These are phyloP conservation scores for Amylostereum areolatum DNA, from an alignment of 1,284 basidiomycete species.

Conservation along the genomic window DNA sequence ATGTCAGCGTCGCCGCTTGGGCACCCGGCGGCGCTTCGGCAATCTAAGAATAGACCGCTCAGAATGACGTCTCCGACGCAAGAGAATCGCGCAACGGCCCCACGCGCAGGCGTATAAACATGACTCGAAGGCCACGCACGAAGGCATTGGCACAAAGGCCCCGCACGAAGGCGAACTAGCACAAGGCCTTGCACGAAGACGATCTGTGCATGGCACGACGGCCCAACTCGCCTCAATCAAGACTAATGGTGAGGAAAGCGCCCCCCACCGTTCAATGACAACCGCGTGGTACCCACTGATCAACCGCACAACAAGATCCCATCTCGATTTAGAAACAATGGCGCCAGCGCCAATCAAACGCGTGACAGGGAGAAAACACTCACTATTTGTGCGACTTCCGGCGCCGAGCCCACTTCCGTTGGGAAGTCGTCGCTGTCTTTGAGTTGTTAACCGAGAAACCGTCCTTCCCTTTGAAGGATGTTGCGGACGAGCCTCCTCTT, in stretches of 20 bases:
- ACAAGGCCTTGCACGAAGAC: not conserved
- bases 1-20: conserved; percentile 28
- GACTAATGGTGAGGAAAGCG: conserved; percentile 4
- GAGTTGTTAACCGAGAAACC: conserved; percentile 23
- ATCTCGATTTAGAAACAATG: no score
- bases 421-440: conserved; percentile 25
- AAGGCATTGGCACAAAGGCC: not conserved
- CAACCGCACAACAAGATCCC: not conserved
- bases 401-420: conserved; percentile 22
- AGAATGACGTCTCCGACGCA: not conserved
- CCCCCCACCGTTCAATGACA: conserved; percentile 5
- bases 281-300: not conserved
- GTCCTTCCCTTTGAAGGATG: conserved; percentile 6
- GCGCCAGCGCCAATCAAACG: no score
- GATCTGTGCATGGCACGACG: not conserved
- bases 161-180: not conserved
- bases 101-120: not conserved
- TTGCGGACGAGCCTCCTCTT: conserved; percentile 11
- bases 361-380: conserved; percentile 18
- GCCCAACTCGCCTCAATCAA: not conserved
- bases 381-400: conserved; percentile 23
- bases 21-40: conserved; percentile 23
- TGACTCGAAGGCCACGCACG: not conserved
- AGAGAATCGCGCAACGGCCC: not conserved
- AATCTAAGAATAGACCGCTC: conserved; percentile 16